Evolutionary conservation across 768 basidiomycete species (phyloP).

Genomic region (Zangia roseola): DNA sequence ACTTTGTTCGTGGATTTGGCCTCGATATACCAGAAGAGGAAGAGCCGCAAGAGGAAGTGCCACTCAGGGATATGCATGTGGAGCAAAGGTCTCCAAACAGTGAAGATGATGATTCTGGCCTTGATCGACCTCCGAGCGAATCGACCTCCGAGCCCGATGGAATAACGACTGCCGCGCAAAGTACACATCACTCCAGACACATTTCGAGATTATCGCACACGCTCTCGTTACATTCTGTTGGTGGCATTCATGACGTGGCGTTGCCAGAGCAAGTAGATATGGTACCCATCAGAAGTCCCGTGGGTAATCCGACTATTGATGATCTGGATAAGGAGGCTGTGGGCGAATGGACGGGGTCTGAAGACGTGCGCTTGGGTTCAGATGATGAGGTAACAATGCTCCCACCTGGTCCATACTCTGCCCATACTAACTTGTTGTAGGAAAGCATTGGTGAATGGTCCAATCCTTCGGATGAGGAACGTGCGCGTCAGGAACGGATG

Average conservation of each 20-base stretch:
- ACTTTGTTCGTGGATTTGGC: conserved; percentile 79
- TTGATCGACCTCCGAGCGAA: conserved; percentile 19
- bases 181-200: conserved; percentile 64
- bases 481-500: conserved; percentile 64
- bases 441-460: conserved; percentile 89
- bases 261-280: conserved; percentile 25
- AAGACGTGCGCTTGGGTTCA: conserved; percentile 59
- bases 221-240: conserved; percentile 62
- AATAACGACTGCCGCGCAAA: conserved; percentile 48
- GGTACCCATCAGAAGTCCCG: conserved; percentile 32
- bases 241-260: conserved; percentile 43
- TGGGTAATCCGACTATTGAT: conserved; percentile 33
- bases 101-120: conserved; percentile 29
- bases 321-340: conserved; percentile 41
- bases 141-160: conserved; percentile 39
- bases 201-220: conserved; percentile 66
- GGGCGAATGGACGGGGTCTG: conserved; percentile 83
- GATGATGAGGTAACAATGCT: conserved; percentile 62
- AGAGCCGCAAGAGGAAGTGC: conserved; percentile 54
- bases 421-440: conserved; percentile 15
- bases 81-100: conserved; percentile 41
- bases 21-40: conserved; percentile 76
- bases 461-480: conserved; percentile 88
- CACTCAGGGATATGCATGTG: conserved; percentile 26
- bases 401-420: neutral